Evolutionary conservation across 352 stramenopile genomes (phyloP), one percentile per base, ranked within the genome.

Genomic region (Phytophthora aleatoria): DNA sequence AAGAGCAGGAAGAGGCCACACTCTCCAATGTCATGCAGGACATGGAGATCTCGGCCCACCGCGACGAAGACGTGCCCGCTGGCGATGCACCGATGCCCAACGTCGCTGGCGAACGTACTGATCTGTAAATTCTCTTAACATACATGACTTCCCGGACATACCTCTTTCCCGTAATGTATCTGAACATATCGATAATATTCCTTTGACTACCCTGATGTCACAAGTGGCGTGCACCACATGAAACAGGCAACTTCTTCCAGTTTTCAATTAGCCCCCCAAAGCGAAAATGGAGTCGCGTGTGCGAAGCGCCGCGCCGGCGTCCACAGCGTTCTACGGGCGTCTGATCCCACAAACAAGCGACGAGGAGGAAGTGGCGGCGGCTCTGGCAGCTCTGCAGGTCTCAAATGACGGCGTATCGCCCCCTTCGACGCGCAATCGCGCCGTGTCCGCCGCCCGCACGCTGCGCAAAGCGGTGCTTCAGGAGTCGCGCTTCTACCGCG

Each of bases 1-100:
- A 78, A 27, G 65, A 76, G 13, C 67, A 80, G 20, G 64, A 90
- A 57, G 73, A 87, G 20, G 61, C 61, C 33, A 85, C 85, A 53
- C 74, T 94, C 20, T 61, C 78, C 35, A 80, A 76, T 52, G 84
- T 94, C 38, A 90, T 94, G 82, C 76, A 92, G 57, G 85, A 94
- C 67, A 90, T 94, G 79, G 77, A 91, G 31, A 87, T 94, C 63
- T 81, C 80, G 36, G 58, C 71, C 30, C 57, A 69, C 33, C 45
- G 47, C n/a, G 44, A 67, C n/a, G 39, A 64, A 30, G 48, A 64
- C 31, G 9, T 74, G 39, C 51, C 69, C 5, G 57, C 26, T 7
- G 41, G 16, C 24, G 28, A 6, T 27, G 13, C 51, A 16, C n/a
- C 48, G 10, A 10, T 31, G 6, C 12, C 48, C 10, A 57, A 28